Percentiles rank a stretch among this genome's conserved stretches.
These are phyloP conservation scores for Mantamonas sphyraenae DNA, from an alignment of 78 protist genomes.

Conservation along the genomic window DNA sequence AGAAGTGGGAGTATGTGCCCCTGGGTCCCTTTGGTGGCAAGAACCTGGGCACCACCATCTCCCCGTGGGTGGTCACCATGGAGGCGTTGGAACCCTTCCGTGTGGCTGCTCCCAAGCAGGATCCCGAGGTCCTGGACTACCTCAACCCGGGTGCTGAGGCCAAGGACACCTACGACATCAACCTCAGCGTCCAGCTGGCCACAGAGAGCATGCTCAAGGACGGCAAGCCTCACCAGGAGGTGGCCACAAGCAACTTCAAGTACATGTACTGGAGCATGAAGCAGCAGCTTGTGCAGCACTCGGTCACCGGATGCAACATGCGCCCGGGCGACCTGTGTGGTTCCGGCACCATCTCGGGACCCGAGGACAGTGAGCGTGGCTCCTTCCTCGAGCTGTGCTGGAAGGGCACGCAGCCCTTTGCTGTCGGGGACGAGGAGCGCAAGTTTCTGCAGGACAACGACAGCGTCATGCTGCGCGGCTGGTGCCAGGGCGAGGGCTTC, in stretches of 20 bases:
- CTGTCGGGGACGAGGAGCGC: constrained; percentile 48
- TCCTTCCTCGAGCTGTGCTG: constrained; percentile 78
- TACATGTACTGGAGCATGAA: constrained; percentile 80
- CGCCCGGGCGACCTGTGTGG: constrained; percentile 80
- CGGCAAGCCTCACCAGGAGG: constrained; percentile 5
- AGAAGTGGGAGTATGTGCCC: constrained; percentile 82
- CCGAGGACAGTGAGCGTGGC: constrained; percentile 54
- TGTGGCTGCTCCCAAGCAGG: constrained; percentile 34
- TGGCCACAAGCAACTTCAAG: constrained; percentile 44
- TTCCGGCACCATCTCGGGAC: constrained; percentile 89
- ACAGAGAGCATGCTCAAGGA: background rate
- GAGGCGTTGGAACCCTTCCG: constrained; percentile 85
- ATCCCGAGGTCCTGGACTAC: constrained; percentile 61
- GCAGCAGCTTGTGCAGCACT: constrained; percentile 88
- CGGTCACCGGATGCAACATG: constrained; percentile 76
- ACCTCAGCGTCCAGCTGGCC: constrained; percentile 21
- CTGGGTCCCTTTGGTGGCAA: constrained; percentile 91
- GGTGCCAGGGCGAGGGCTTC: constrained; percentile 66
- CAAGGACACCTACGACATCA: constrained; percentile 46
- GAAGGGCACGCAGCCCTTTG: constrained; percentile 59
- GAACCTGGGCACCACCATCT: constrained; percentile 82
- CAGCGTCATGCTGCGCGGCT: constrained; percentile 49
- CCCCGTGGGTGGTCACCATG: constrained; percentile 92
- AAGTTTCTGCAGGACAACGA: constrained; percentile 76
- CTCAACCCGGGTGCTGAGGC: constrained; percentile 42